Evolutionary conservation across 371 early-diverging fungal genomes (phyloP).

Genomic region (Rhizopus arrhizus): DNA sequence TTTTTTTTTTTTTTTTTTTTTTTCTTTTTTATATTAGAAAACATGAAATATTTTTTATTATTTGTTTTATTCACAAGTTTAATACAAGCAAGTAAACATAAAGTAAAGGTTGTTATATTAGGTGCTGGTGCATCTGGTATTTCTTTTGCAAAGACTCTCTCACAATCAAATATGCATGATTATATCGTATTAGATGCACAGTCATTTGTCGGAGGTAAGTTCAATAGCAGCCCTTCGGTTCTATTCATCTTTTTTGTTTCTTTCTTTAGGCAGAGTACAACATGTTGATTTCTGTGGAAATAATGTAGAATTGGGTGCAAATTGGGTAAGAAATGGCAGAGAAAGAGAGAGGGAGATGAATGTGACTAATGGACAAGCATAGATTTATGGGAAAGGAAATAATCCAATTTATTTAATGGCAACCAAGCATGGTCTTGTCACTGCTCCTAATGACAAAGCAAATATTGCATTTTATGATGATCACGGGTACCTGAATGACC

Average conservation of each 20-base stretch:
- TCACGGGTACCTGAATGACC: constrained; percentile 24
- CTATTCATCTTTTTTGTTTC: background rate
- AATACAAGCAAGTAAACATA: background rate
- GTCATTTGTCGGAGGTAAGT: constrained; percentile 41
- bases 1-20: no score
- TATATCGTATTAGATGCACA: constrained; percentile 46
- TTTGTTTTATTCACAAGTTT: background rate
- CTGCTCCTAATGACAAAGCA: constrained; percentile 42
- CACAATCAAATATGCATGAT: constrained; percentile 28
- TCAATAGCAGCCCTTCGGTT: background rate
- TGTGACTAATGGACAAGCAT: background rate
- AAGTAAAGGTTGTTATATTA: constrained; percentile 43
- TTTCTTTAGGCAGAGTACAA: constrained; percentile 40
- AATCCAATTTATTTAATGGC: constrained; percentile 49
- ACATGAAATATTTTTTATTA: no score
- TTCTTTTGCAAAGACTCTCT: constrained; percentile 36
- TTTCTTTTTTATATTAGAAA: no score
- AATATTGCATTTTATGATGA: constrained; percentile 42
- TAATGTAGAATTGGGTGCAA: constrained; percentile 48
- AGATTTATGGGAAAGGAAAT: constrained; percentile 52
- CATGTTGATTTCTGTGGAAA: constrained; percentile 36
- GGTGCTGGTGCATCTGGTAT: constrained; percentile 55
- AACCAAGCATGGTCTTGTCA: constrained; percentile 33
- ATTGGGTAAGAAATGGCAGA: constrained; percentile 40
- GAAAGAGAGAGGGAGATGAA: background rate